Conservation (phyloP, 148 eudicot species). For the Cornus florida region DNA sequence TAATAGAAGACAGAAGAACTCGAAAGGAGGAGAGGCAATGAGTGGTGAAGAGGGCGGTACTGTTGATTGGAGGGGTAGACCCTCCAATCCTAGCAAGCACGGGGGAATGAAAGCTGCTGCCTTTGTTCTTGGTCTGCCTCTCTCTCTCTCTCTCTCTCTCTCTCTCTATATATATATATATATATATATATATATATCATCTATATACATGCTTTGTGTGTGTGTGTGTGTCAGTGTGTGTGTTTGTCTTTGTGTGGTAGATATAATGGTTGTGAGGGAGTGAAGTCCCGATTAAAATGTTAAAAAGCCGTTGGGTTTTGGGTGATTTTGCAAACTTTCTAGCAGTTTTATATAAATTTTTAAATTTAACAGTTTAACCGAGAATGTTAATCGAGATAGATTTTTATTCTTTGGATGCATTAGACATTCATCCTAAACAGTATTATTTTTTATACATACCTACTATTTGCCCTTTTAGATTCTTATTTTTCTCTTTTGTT, state of each 20-base stretch:
- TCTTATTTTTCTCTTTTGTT: too few relatives aligned
- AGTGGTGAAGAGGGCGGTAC: slow-evolving; percentile 20
- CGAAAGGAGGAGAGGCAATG: slow-evolving; percentile 21
- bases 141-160: not conserved
- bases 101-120: slow-evolving; percentile 92
- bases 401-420: too few relatives aligned
- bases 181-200: not conserved
- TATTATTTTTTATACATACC: too few relatives aligned
- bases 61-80: slow-evolving; percentile 89
- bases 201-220: too few relatives aligned
- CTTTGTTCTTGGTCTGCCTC: slow-evolving; percentile 68
- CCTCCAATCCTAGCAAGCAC: slow-evolving; percentile 60
- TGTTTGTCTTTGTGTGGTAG: not conserved
- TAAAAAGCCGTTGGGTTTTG: not conserved
- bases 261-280: too few relatives aligned
- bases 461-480: too few relatives aligned
- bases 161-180: not conserved
- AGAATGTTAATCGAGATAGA: too few relatives aligned
- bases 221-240: too few relatives aligned
- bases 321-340: not conserved
- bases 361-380: too few relatives aligned
- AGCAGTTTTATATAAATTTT: too few relatives aligned
- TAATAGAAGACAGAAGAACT: slow-evolving; percentile 12
- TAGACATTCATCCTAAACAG: too few relatives aligned
- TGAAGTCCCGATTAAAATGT: not conserved